Conservation (phyloP, 1,284 basidiomycete genomes). For the Cutaneotrichosporon cutaneum region DNA sequence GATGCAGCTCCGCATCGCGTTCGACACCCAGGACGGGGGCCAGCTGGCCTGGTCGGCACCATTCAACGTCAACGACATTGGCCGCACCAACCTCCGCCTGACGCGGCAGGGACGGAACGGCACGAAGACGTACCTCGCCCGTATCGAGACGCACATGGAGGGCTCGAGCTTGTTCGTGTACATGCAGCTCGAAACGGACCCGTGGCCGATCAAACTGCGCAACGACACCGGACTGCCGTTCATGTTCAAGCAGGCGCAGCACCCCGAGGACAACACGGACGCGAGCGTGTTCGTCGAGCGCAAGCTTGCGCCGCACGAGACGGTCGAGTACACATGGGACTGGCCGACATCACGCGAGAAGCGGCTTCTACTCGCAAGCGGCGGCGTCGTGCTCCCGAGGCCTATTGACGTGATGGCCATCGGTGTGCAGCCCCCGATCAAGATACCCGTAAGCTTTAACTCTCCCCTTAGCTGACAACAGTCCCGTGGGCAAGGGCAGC, state of each 20-base stretch:
- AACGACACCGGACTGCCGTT: constrained; percentile 80
- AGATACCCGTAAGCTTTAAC: constrained; percentile 56
- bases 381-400: constrained; percentile 61
- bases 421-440: constrained; percentile 87
- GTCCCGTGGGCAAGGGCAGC: constrained; percentile 18
- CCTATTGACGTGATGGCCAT: constrained; percentile 94
- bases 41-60: constrained; percentile 73
- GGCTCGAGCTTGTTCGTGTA: constrained; percentile 87
- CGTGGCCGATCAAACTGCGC: constrained; percentile 88
- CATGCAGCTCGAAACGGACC: constrained; percentile 64
- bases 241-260: constrained; percentile 73
- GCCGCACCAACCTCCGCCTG: constrained; percentile 67
- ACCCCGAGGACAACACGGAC: constrained; percentile 49
- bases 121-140: constrained; percentile 63
- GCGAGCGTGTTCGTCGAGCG: constrained; percentile 46
- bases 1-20: constrained; percentile 76
- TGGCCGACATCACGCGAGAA: constrained; percentile 82
- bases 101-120: constrained; percentile 56
- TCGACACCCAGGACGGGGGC: constrained; percentile 77
- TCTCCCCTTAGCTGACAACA: constrained; percentile 3
- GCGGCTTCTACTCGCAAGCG: constrained; percentile 69
- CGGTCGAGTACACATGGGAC: constrained; percentile 82
- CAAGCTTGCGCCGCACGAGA: constrained; percentile 30
- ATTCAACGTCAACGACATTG: constrained; percentile 90
- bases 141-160: constrained; percentile 79